Evolutionary conservation across 1,139 yeast species (phyloP).

Genomic region (Geotrichum siamense): DNA sequence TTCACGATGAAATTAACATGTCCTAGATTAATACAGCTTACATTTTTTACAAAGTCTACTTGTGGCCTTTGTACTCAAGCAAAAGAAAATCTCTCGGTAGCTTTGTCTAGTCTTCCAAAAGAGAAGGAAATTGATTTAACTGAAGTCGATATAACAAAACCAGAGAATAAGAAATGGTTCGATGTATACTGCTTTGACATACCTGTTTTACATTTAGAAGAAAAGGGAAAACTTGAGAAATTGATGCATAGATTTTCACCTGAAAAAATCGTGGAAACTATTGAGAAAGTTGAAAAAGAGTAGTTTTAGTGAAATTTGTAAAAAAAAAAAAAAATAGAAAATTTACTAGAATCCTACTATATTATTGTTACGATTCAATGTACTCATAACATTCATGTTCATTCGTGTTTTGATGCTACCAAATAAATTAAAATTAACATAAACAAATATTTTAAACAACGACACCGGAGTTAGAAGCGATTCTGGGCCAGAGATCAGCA

Average conservation of each 20-base stretch:
- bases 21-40: slow-evolving; percentile 23
- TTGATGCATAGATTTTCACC: slow-evolving; percentile 71
- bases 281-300: slow-evolving; percentile 14
- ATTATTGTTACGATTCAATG: neutral
- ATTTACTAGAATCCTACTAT: neutral
- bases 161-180: slow-evolving; percentile 65
- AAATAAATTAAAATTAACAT: slow-evolving; percentile 3
- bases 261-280: slow-evolving; percentile 41
- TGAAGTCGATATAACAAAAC: slow-evolving; percentile 62
- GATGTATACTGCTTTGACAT: slow-evolving; percentile 83
- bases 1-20: neutral
- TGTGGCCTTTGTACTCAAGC: slow-evolving; percentile 80
- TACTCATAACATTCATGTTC: slow-evolving; percentile 2
- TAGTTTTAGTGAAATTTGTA: no score
- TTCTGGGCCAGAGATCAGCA: slow-evolving; percentile 99
- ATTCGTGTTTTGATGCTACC: slow-evolving; percentile 3
- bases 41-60: slow-evolving; percentile 68
- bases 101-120: slow-evolving; percentile 33
- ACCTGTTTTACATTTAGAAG: slow-evolving; percentile 74
- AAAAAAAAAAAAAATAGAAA: no score
- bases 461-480: slow-evolving; percentile 99
- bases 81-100: slow-evolving; percentile 42
- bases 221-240: slow-evolving; percentile 40
- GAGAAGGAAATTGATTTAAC: slow-evolving; percentile 35
- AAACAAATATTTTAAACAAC: slow-evolving; percentile 60